Conservation (phyloP, 192 early-diverging fungal genomes). For the Backusella morwellensis region DNA sequence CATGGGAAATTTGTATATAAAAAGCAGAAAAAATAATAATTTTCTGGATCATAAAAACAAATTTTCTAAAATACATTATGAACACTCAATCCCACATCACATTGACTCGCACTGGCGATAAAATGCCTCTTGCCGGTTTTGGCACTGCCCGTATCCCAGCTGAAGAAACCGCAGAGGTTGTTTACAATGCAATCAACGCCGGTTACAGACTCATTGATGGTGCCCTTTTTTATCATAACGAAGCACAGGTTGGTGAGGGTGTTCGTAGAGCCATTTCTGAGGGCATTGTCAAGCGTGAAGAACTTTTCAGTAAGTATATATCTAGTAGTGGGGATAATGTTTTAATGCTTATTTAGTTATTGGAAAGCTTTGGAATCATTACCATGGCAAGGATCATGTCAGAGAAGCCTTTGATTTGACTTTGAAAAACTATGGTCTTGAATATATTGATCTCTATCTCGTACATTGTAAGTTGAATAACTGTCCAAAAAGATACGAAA, state of each 20-base stretch:
- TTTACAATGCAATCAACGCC: constrained; percentile 38
- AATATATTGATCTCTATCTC: constrained; percentile 68
- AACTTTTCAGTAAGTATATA: constrained; percentile 37
- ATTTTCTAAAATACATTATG: background rate
- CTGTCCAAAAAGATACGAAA: background rate
- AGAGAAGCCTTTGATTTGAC: constrained; percentile 49
- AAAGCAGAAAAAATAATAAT: background rate
- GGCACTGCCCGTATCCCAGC: constrained; percentile 51
- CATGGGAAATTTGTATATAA: background rate
- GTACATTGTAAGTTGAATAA: constrained; percentile 54
- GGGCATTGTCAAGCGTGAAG: constrained; percentile 53
- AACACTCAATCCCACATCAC: background rate
- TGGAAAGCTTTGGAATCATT: constrained; percentile 63
- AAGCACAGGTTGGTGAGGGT: constrained; percentile 58
- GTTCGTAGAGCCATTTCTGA: constrained; percentile 46
- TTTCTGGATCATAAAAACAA: too few relatives aligned
- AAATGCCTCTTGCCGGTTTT: constrained; percentile 54
- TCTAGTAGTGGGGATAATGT: too few relatives aligned
- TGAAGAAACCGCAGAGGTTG: constrained; percentile 35
- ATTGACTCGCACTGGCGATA: constrained; percentile 42
- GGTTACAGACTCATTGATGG: constrained; percentile 47
- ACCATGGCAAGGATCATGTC: constrained; percentile 51
- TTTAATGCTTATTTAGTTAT: constrained; percentile 14
- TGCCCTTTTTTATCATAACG: constrained; percentile 64
- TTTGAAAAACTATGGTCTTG: constrained; percentile 49